These are phyloP conservation scores for Marvania coccoides DNA, from an alignment of 139 green algal genomes.

Conservation along the genomic window DNA sequence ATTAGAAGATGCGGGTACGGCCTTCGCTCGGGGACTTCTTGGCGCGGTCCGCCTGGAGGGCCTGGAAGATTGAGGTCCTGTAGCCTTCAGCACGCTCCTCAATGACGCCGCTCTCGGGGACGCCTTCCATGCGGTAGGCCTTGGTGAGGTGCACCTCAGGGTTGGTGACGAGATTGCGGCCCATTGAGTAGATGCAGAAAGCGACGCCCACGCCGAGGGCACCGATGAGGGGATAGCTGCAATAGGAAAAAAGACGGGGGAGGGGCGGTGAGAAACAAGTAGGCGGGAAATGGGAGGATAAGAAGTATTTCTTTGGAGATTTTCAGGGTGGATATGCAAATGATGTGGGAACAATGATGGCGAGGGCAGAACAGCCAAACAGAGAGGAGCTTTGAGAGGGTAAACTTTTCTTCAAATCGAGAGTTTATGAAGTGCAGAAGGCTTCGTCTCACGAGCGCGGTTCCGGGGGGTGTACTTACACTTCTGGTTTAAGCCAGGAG, in stretches of 20 bases:
- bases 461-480: too few relatives aligned
- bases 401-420: neutral
- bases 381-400: neutral
- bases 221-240: conserved; percentile 6
- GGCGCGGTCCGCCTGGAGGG: neutral
- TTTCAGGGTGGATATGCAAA: conserved; percentile 1
- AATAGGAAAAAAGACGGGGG: neutral
- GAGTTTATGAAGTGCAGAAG: too few relatives aligned
- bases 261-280: too few relatives aligned
- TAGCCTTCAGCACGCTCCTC: conserved; percentile 6
- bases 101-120: conserved; percentile 3
- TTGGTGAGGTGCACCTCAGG: conserved; percentile 20
- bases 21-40: neutral
- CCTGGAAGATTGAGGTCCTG: conserved; percentile 6
- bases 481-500: neutral
- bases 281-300: neutral
- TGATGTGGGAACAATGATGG: neutral
- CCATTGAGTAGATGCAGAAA: neutral
- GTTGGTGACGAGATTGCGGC: conserved; percentile 2
- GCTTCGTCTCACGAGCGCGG: too few relatives aligned
- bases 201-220: neutral
- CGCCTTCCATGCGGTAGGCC: neutral
- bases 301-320: neutral
- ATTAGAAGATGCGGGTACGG: neutral
- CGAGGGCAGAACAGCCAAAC: neutral